Percentiles rank a stretch among this genome's conserved stretches.
Evolutionary conservation across 129 eudicot genomes (phyloP).

Genomic region (Flaveria trinervia): DNA sequence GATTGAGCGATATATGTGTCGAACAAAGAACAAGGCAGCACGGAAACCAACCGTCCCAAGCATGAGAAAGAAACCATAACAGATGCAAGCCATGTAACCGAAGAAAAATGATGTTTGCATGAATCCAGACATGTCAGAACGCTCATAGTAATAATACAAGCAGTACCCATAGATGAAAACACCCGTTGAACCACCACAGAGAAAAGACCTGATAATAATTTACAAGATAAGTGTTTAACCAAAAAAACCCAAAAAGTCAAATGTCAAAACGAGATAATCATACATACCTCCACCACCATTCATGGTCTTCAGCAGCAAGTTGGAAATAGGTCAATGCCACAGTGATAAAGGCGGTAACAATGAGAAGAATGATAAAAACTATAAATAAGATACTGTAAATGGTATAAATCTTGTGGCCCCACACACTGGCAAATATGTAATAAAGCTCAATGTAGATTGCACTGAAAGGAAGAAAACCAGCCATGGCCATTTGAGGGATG

Average conservation of each 20-base stretch:
- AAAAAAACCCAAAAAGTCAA: background rate
- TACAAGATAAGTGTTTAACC: background rate
- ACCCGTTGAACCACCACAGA: slow-evolving; percentile 69
- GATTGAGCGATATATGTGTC: slow-evolving; percentile 59
- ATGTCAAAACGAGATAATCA: background rate
- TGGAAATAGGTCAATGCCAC: slow-evolving; percentile 65
- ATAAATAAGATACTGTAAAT: slow-evolving; percentile 72
- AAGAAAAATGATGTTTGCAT: slow-evolving; percentile 69
- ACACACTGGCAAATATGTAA: slow-evolving; percentile 77
- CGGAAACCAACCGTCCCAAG: slow-evolving; percentile 59
- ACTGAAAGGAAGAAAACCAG: slow-evolving; percentile 73
- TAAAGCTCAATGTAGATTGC: slow-evolving; percentile 74
- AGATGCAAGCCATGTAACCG: slow-evolving; percentile 72
- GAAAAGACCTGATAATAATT: slow-evolving; percentile 49
- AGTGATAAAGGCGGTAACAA: slow-evolving; percentile 59
- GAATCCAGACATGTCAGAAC: slow-evolving; percentile 59
- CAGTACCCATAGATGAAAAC: slow-evolving; percentile 59
- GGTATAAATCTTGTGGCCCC: slow-evolving; percentile 79
- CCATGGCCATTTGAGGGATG: slow-evolving; percentile 81
- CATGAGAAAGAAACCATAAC: slow-evolving; percentile 66
- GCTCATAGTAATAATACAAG: slow-evolving; percentile 56
- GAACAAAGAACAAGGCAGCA: slow-evolving; percentile 57
- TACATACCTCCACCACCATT: slow-evolving; percentile 78
- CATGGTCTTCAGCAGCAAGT: slow-evolving; percentile 75
- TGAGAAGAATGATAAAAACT: slow-evolving; percentile 64